These are phyloP conservation scores for Corymbia citriodora DNA, from an alignment of 441 rosid genomes.

Conservation along the genomic window DNA sequence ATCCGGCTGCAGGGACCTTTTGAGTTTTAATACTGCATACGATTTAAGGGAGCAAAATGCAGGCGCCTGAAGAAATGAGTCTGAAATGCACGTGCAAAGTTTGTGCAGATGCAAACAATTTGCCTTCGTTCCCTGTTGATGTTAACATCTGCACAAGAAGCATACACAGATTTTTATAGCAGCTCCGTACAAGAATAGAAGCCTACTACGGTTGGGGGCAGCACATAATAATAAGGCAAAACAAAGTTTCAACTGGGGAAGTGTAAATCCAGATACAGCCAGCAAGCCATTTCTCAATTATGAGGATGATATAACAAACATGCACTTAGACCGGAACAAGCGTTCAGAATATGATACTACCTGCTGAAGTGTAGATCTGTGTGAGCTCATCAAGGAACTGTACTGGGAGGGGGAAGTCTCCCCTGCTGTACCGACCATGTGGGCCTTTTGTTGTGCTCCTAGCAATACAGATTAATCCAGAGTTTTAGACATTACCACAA, in stretches of 20 bases:
- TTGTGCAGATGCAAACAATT: background rate
- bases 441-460: constrained; percentile 70
- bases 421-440: constrained; percentile 84
- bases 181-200: background rate
- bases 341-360: background rate
- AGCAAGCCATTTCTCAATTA: background rate
- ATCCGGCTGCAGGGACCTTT: background rate
- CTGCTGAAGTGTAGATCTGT: background rate
- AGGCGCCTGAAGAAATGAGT: background rate
- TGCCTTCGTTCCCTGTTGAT: background rate
- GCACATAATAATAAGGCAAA: background rate
- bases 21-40: fast-evolving
- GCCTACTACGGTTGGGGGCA: background rate
- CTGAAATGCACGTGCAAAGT: background rate
- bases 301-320: background rate
- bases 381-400: constrained; percentile 22
- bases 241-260: background rate
- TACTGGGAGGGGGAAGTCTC: constrained; percentile 21
- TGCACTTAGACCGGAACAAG: background rate
- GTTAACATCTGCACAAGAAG: background rate
- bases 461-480: background rate
- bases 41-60: background rate
- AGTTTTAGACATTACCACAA: background rate
- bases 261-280: fast-evolving
- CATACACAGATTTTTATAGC: background rate